These are phyloP conservation scores for Claviceps humidiphila DNA, from an alignment of 2,329 filamentous ascomycete genomes.

Conservation along the genomic window DNA sequence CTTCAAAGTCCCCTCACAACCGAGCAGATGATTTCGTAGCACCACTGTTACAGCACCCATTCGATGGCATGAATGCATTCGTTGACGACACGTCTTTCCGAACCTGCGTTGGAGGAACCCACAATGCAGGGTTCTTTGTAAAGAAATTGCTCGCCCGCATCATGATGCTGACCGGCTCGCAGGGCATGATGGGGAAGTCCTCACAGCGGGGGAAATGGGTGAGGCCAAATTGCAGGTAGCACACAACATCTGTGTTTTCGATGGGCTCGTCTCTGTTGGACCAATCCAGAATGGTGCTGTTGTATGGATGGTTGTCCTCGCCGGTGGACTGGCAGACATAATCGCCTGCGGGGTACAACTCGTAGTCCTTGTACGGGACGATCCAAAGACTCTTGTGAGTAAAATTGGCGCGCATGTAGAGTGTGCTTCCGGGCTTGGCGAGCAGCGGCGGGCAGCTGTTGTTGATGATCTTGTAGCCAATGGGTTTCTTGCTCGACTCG, in stretches of 20 bases:
- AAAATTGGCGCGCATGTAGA: conserved; percentile 27
- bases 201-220: conserved; percentile 50
- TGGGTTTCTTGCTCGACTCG: conserved; percentile 25
- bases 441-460: conserved; percentile 34
- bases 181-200: conserved; percentile 58
- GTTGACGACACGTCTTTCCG: conserved; percentile 18
- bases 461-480: conserved; percentile 33
- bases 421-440: conserved; percentile 25
- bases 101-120: conserved; percentile 30
- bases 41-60: conserved; percentile 6
- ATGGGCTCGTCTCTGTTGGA: conserved; percentile 33
- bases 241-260: conserved; percentile 36
- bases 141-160: conserved; percentile 41
- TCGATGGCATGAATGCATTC: conserved; percentile 7
- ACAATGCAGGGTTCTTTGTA: conserved; percentile 35
- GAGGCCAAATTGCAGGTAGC: conserved; percentile 39
- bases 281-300: conserved; percentile 29
- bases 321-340: conserved; percentile 34
- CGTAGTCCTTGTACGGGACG: conserved; percentile 27
- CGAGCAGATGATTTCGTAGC: conserved; percentile 8
- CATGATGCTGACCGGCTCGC: conserved; percentile 37
- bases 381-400: conserved; percentile 29
- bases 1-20: conserved; percentile 4
- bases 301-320: conserved; percentile 13
- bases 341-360: conserved; percentile 28